Evolutionary conservation across 2,329 filamentous ascomycete species (phyloP), one percentile per base, ranked within the genome.

Genomic region (Colletotrichum liriopes): DNA sequence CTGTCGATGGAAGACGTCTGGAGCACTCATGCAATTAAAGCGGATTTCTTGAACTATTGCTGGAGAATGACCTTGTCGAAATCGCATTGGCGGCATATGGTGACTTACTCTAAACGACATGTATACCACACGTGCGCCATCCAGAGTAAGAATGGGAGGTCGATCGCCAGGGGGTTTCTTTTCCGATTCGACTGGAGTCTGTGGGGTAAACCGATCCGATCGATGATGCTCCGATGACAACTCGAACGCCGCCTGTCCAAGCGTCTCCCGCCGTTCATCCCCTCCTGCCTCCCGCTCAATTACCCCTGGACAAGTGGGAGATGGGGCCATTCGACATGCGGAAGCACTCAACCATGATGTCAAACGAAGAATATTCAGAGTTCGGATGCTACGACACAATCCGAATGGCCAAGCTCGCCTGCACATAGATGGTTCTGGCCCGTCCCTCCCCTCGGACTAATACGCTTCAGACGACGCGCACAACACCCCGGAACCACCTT

Each of bases 181-280:
- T 11, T 26, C 45, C 35, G 45, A 51, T 51, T 37, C 8, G 60
- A 32, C 9, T 12, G 29, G 14, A 20, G n/a, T 41, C 43, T 62
- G 60, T 29, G 45, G 45, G 45, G 59, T 39, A 20, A n/a, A 20
- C 12, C 45, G 32, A 29, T 39, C 32, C 32, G 45, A 39, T n/a
- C 12, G 60, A 62, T 62, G 60, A 62, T 62, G 60, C n/a, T 4
- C 35, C 45, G 32, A 51, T 62, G 60, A 62, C 60, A 62, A 18
- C 32, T 62, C 45, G 45, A 39, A 12, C 49, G 7, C 14, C 37
- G 55, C 35, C 23, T 43, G 55, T 41, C 55, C 37, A 20, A 58
- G 55, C 55, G 55, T 12, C 45, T 23, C 35, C 35, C 6, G 12
- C 35, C 6, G 12, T 20, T 41, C 55, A 41, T 23, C 35, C 9